Conservation (phyloP, 176 grass and related monocot species). For the Oryza glaberrima region DNA sequence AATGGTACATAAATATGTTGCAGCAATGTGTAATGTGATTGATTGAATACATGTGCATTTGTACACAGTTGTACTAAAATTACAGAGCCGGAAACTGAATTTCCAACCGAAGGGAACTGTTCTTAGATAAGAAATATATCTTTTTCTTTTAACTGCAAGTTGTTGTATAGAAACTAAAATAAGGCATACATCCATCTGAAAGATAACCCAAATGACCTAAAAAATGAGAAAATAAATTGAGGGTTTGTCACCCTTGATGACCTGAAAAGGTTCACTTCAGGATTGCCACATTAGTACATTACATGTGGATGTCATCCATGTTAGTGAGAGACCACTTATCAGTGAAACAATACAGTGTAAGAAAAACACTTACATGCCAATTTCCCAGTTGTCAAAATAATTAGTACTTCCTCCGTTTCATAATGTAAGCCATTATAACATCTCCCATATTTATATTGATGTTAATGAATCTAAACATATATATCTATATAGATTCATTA, state of each 20-base stretch:
- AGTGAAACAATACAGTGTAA: background rate
- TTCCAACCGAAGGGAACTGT: background rate
- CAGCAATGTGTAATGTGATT: conserved; percentile 14
- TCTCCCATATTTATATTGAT: no score
- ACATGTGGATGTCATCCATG: background rate
- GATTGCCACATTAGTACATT: background rate
- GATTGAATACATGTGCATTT: conserved; percentile 29
- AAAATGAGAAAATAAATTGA: no score
- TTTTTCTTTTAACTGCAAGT: background rate
- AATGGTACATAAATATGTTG: conserved; percentile 17
- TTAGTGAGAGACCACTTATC: background rate
- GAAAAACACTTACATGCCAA: background rate
- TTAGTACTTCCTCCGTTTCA: background rate
- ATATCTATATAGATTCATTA: no score
- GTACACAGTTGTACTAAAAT: background rate
- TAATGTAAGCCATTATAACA: no score
- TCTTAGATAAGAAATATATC: background rate
- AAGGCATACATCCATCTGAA: background rate
- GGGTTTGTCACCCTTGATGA: background rate
- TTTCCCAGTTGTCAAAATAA: background rate
- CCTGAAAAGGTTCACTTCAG: background rate
- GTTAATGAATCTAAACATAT: no score
- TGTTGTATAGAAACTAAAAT: background rate
- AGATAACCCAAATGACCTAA: no score
- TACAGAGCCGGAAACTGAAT: background rate